Conservation (phyloP, 2,329 filamentous ascomycete genomes). For the Elsinoe arachidis region DNA sequence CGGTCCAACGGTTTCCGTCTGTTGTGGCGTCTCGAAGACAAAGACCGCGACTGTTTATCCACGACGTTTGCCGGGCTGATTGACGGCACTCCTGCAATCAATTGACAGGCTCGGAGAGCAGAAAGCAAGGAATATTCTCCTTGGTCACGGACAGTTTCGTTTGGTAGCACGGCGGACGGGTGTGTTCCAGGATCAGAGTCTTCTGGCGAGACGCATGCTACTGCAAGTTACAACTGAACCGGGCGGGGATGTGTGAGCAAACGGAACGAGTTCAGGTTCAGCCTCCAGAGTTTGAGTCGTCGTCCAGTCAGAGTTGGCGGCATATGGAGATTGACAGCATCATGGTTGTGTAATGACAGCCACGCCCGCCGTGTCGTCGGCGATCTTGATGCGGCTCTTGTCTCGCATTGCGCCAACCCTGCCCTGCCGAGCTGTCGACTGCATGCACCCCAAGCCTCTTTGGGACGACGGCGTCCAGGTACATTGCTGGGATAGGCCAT, state of each 20-base stretch:
- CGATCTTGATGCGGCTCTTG: conserved; percentile 1
- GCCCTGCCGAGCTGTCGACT: conserved; percentile 4
- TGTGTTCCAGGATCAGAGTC: not conserved
- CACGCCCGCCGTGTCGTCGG: not conserved
- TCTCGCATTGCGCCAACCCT: not conserved
- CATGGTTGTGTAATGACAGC: conserved; percentile 8
- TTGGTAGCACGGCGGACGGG: not conserved
- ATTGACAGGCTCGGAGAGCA: not conserved
- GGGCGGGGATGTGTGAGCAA: not conserved
- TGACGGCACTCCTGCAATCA: conserved; percentile 6
- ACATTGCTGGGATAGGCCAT: not conserved
- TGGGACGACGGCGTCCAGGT: conserved; percentile 8
- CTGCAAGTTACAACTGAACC: not conserved
- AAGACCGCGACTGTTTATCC: conserved; percentile 4
- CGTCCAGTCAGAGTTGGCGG: conserved; percentile 4
- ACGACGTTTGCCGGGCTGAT: conserved; percentile 7
- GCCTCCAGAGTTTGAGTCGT: not conserved
- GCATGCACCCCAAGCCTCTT: not conserved
- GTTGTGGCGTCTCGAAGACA: conserved; percentile 1
- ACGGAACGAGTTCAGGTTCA: not conserved
- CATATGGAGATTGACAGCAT: not conserved
- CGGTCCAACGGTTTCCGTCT: conserved; percentile 10
- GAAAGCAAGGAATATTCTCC: not conserved
- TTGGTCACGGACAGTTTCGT: not conserved
- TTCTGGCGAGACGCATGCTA: conserved; percentile 1